These are phyloP conservation scores for Heliamphora pulchella DNA, from an alignment of 179 eudicot genomes.

Conservation along the genomic window DNA sequence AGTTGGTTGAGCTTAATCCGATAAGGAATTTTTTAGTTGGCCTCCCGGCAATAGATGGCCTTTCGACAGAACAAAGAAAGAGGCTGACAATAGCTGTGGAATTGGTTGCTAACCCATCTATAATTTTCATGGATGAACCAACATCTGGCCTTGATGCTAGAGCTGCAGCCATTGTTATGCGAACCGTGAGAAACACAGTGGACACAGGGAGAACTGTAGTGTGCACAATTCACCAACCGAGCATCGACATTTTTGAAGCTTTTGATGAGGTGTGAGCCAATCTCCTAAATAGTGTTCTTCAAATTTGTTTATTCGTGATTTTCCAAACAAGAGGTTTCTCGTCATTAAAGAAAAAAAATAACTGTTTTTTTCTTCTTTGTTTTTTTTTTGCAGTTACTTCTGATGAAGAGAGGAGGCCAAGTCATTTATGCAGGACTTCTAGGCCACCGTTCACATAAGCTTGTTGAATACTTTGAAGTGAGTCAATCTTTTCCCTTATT, in stretches of 20 bases:
- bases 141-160: constrained; percentile 13
- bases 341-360: no score
- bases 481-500: constrained; percentile 12
- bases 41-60: constrained; percentile 55
- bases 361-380: no score
- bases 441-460: constrained; percentile 47
- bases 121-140: no score
- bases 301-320: neutral
- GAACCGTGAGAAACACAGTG: constrained; percentile 31
- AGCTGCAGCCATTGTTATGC: constrained; percentile 81
- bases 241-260: constrained; percentile 70
- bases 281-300: neutral
- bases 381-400: constrained; percentile 36
- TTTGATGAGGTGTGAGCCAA: constrained; percentile 57
- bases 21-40: constrained; percentile 54
- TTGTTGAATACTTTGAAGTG: constrained; percentile 65
- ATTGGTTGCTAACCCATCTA: constrained; percentile 35
- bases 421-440: constrained; percentile 63
- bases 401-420: constrained; percentile 83
- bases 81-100: constrained; percentile 73
- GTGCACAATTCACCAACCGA: constrained; percentile 69
- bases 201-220: no score
- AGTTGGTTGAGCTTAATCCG: constrained; percentile 53
- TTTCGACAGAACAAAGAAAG: constrained; percentile 67
- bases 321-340: no score